Percentiles rank a stretch among this genome's conserved stretches.
Conservation (phyloP, 495 filamentous ascomycete species). For the Penicillium psychrofluorescens region DNA sequence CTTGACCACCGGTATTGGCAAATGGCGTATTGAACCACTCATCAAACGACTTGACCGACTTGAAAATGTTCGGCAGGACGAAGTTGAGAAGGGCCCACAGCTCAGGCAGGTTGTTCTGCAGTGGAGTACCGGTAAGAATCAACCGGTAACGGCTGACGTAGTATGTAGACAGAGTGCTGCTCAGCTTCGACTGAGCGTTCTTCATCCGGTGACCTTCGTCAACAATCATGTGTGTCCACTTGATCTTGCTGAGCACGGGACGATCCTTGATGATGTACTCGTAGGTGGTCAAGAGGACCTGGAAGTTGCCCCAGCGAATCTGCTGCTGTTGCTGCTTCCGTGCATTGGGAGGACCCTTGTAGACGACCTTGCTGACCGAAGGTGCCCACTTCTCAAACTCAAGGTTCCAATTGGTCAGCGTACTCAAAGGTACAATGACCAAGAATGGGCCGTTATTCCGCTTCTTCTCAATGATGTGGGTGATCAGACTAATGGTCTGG, state of each 20-base stretch:
- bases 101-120: conserved; percentile 95
- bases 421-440: conserved; percentile 94
- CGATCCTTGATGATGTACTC: conserved; percentile 99
- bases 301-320: conserved; percentile 90
- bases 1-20: conserved; percentile 93
- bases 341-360: conserved; percentile 87
- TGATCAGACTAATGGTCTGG: conserved; percentile 96
- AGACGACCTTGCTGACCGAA: conserved; percentile 75
- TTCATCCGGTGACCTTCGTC: conserved; percentile 99
- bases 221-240: conserved; percentile 99
- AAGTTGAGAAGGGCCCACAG: conserved; percentile 98
- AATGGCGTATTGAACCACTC: conserved; percentile 99
- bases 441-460: conserved; percentile 87
- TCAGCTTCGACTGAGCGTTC: conserved; percentile 95
- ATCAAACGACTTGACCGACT: conserved; percentile 97
- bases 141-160: conserved; percentile 91
- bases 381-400: conserved; percentile 99
- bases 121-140: conserved; percentile 92
- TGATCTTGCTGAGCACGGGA: conserved; percentile 88
- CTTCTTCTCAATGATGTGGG: conserved; percentile 94
- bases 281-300: conserved; percentile 94
- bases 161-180: conserved; percentile 87
- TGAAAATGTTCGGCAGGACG: conserved; percentile 97
- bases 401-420: conserved; percentile 95
- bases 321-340: conserved; percentile 89